Conservation (phyloP, 2,329 filamentous ascomycete species). For the Fusarium nurragi region DNA sequence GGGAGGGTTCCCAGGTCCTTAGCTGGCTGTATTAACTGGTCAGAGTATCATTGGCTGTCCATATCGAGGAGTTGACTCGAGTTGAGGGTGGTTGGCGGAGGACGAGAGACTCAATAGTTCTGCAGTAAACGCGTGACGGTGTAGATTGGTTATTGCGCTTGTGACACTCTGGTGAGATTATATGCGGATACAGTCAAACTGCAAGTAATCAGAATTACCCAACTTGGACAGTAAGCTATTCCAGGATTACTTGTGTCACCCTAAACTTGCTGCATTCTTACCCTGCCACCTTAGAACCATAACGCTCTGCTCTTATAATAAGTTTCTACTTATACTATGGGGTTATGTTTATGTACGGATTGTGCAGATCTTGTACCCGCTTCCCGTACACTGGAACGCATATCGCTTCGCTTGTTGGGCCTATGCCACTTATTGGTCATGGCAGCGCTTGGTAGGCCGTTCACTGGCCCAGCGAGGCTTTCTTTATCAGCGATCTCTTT, state of each 20-base stretch:
- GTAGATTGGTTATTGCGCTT: not conserved
- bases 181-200: not conserved
- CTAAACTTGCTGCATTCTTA: not conserved
- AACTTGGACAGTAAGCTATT: not conserved
- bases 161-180: not conserved
- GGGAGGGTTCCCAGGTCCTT: conserved; percentile 13
- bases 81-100: conserved; percentile 5
- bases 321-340: not conserved
- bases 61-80: not conserved
- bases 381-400: not conserved
- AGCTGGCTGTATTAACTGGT: not conserved
- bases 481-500: not conserved
- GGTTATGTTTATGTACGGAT: too few species aligned
- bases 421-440: conserved; percentile 5
- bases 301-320: not conserved
- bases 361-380: not conserved
- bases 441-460: conserved; percentile 5
- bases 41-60: conserved; percentile 15
- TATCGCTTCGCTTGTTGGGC: conserved; percentile 15
- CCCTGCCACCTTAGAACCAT: not conserved
- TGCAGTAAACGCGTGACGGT: not conserved
- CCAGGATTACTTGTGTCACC: not conserved
- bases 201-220: not conserved
- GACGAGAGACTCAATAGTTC: not conserved
- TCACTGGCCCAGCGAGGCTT: conserved; percentile 12